Evolutionary conservation across 306 rosid species (phyloP).

Genomic region (Aeschynomene evenia): DNA sequence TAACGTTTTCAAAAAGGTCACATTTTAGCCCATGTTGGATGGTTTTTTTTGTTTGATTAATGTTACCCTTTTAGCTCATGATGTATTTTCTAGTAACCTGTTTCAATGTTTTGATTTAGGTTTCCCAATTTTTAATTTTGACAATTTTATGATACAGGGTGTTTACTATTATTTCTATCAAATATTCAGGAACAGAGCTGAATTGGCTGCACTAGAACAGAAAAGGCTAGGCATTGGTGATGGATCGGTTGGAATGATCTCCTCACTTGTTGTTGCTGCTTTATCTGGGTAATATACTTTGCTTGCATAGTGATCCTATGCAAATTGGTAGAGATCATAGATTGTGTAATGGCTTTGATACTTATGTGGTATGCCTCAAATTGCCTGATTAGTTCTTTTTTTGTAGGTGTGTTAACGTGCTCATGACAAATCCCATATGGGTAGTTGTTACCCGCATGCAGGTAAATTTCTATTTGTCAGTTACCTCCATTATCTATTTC

Average conservation of each 20-base stretch:
- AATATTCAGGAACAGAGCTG: conserved; percentile 95
- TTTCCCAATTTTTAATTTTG: conserved; percentile 48
- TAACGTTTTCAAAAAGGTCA: neutral
- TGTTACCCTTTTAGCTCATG: too few relatives aligned
- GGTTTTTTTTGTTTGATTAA: too few relatives aligned
- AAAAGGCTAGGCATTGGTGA: conserved; percentile 74
- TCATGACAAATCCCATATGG: conserved; percentile 95
- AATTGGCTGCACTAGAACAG: conserved; percentile 57
- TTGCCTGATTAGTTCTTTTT: conserved; percentile 28
- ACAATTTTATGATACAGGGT: conserved; percentile 78
- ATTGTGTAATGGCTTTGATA: neutral
- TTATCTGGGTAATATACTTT: conserved; percentile 73
- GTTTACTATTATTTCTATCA: conserved; percentile 99
- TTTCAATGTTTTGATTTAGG: conserved; percentile 32
- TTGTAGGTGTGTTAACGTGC: conserved; percentile 92
- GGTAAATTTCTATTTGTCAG: conserved; percentile 46
- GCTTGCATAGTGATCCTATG: neutral
- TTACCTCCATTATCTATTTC: conserved; percentile 16
- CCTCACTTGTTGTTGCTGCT: conserved; percentile 92
- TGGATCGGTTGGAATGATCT: conserved; percentile 89
- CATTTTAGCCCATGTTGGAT: conserved; percentile 6
- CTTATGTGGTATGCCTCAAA: conserved; percentile 23
- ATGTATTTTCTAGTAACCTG: neutral
- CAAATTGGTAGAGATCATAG: neutral
- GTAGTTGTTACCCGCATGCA: conserved; percentile 94